Evolutionary conservation across 2,329 filamentous ascomycete genomes (phyloP), one percentile per base, ranked within the genome.

Genomic region (Onygenales sp.): DNA sequence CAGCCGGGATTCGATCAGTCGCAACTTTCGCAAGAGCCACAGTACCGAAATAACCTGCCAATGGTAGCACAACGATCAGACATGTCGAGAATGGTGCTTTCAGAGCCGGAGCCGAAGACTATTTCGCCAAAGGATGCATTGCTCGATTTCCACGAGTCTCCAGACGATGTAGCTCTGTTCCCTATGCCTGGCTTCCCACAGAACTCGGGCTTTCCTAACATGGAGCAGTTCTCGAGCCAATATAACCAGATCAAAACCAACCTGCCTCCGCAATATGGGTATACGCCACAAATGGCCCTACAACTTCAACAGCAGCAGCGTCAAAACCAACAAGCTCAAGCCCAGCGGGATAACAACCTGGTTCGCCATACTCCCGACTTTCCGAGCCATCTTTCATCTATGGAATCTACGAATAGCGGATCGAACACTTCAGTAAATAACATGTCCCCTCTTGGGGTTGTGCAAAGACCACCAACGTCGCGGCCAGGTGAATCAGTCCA

Each of bases 51-150:
- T n/a, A 66, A 66, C 38, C 60, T 69, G n/a, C 66, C 68, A 8
- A 62, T 66, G 53, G 33, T 59, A 35, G 63, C 66, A 47, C 60
- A 52, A 42, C 50, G 45, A 45, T 53, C 57, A 3, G 52, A 45
- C 7, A 43, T 59, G 36, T 38, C 52, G 31, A 54, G 52, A 31
- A 55, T 54, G 46, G 52, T 46, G 10, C 21, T 55, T 36, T 61
- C 70, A 50, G 60, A 68, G 57, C 60, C 66, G 39, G 66, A 85
- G n/a, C 78, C 82, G 1, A 88, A 89, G 69, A 95, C 92, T 0
- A 95, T 98, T 46, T 97, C 92, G 1, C 93, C 92, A 27, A 94
- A 95, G 72, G 92, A 97, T 63, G 88, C 91, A 1, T 72, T 95
- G 55, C 73, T 96, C 49, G 91, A 96, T 56, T 95, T 91, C 66